These are phyloP conservation scores for Backusella mclennaniae DNA, from an alignment of 192 early-diverging fungal genomes.

Conservation along the genomic window DNA sequence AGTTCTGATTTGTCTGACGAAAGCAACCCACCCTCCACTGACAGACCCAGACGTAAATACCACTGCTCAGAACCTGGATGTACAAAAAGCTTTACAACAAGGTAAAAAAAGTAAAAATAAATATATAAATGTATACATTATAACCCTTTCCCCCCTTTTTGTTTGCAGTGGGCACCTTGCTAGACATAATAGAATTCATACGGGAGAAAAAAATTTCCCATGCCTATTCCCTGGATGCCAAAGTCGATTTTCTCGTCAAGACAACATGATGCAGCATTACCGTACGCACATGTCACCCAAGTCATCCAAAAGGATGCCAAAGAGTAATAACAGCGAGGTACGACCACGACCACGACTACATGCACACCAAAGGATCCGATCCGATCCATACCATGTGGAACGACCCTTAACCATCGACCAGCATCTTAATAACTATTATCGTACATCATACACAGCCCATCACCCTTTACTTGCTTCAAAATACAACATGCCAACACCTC, in stretches of 20 bases:
- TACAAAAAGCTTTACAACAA: slow-evolving; percentile 78
- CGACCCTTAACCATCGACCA: slow-evolving; percentile 39
- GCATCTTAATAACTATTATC: slow-evolving; percentile 34
- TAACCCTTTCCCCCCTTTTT: too few relatives aligned
- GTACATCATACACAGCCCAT: not conserved
- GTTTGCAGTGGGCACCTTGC: slow-evolving; percentile 70
- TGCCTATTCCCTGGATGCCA: slow-evolving; percentile 70
- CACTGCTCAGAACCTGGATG: slow-evolving; percentile 61
- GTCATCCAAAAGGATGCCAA: slow-evolving; percentile 48
- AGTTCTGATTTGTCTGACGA: slow-evolving; percentile 8
- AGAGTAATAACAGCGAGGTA: slow-evolving; percentile 15
- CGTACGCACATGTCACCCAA: slow-evolving; percentile 77
- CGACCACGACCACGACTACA: slow-evolving; percentile 31
- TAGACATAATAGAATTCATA: slow-evolving; percentile 80
- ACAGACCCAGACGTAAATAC: slow-evolving; percentile 64
- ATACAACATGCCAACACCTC: slow-evolving; percentile 8
- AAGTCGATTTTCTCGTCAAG: slow-evolving; percentile 76
- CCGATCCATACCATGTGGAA: slow-evolving; percentile 26
- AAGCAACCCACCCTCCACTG: not conserved
- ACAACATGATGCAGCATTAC: slow-evolving; percentile 89
- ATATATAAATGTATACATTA: not conserved
- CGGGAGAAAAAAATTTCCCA: slow-evolving; percentile 74
- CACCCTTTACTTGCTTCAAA: not conserved
- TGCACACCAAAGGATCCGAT: slow-evolving; percentile 35
- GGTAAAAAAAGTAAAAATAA: slow-evolving; percentile 32